Evolutionary conservation across 495 filamentous ascomycete genomes (phyloP).

Genomic region (Aspergillus diversus): DNA sequence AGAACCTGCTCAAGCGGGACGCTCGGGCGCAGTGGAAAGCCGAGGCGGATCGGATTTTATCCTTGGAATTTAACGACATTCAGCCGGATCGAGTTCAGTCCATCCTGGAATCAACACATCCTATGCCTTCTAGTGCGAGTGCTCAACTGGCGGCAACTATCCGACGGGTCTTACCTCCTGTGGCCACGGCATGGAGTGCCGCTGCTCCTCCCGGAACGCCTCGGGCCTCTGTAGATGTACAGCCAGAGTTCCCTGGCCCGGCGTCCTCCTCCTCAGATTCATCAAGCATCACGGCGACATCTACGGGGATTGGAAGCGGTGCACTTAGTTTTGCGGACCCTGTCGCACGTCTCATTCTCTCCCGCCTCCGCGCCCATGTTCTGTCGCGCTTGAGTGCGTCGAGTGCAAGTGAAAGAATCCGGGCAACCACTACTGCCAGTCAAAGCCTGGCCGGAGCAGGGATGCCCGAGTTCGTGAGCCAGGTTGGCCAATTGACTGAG

Average conservation of each 20-base stretch:
- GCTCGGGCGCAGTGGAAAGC: constrained; percentile 86
- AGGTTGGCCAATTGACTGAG: constrained; percentile 81
- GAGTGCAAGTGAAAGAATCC: constrained; percentile 78
- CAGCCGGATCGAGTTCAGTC: constrained; percentile 69
- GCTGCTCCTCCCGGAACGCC: constrained; percentile 39
- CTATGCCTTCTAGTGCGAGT: constrained; percentile 66
- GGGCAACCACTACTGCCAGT: constrained; percentile 77
- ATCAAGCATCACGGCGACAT: constrained; percentile 10
- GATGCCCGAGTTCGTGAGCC: constrained; percentile 85
- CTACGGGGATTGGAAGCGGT: constrained; percentile 11
- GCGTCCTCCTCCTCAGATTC: constrained; percentile 22
- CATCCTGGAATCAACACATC: constrained; percentile 76
- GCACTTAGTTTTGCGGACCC: constrained; percentile 66
- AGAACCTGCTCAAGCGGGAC: constrained; percentile 94
- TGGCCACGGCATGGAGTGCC: constrained; percentile 42
- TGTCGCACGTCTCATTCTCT: constrained; percentile 78
- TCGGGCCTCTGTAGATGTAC: constrained; percentile 42
- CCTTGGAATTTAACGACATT: constrained; percentile 57
- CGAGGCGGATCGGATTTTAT: constrained; percentile 77
- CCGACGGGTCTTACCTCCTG: constrained; percentile 57
- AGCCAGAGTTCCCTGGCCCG: constrained; percentile 22
- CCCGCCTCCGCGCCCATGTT: constrained; percentile 73
- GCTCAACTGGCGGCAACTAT: constrained; percentile 52
- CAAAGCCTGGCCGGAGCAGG: constrained; percentile 81
- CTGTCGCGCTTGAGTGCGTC: constrained; percentile 73